Base-by-base conservation (phyloP, 225 moss, liverwort and hornwort genomes). In the Thuidium tamariscinum region DNA sequence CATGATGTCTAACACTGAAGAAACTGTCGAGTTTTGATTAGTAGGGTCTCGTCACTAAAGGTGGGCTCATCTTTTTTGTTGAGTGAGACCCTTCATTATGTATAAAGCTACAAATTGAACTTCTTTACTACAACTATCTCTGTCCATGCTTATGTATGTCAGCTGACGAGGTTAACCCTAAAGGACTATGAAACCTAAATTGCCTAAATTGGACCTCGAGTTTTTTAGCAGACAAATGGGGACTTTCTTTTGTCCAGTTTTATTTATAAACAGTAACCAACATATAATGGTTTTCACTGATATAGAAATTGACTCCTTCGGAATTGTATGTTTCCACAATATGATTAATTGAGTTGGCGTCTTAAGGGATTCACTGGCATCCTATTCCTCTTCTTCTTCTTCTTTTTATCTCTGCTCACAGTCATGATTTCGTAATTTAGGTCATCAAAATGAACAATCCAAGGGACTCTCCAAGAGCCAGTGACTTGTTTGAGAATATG, bases 401-500 rank as follows among this genome's bases (percentile, higher is more conserved):
- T 63, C 13, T 10, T 72, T 10, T 2, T 9, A 17, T 22, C 16
- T 11, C 61, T 51, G 46, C 34, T 85, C 16, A 68, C 60, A 36
- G 54, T 29, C 9, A 27, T 57, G n/a, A 27, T 80, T 46, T 79
- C 67, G 14, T 49, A 74, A 68, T 79, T 34, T 84, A 90, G 87
- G 70, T 36, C 39, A 71, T 84, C 57, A 63, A 77, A 71, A 87
- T 92, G 92, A 92, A 56, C 89, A 92, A 88, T 84, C 30, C 73
- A 59, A 92, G 88, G 48, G 83, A 66, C 55, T 83, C 91, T 19
- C 89, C 87, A 11, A 74, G 89, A 80, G 79, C 64, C 48, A 92
- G 87, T 82, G 91, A 81, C 74, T 87, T 82, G 75, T 92, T 93
- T 82, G 93, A 90, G 41, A 84, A 84, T 81, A 82, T 89, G 78